Conservation (phyloP, 2,329 filamentous ascomycete genomes). For the Phialemoniopsis sp. region DNA sequence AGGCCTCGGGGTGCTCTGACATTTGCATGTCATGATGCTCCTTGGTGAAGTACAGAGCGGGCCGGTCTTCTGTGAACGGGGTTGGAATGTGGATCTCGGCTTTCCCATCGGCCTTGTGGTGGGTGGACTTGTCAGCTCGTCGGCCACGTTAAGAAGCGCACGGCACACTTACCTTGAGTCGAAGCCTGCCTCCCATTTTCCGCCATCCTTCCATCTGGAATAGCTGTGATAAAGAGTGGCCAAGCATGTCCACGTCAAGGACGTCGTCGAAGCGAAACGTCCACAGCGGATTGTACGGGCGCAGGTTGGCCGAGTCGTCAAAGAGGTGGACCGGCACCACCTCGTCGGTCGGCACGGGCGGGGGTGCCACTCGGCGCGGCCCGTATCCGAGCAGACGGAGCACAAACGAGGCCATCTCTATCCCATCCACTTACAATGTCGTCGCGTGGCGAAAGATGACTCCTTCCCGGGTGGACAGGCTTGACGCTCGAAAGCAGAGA, state of each 20-base stretch:
- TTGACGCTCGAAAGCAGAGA: too few species aligned
- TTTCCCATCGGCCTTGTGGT: slow-evolving; percentile 10
- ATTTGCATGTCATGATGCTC: slow-evolving; percentile 26
- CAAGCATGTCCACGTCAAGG: slow-evolving; percentile 34
- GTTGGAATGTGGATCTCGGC: slow-evolving; percentile 26
- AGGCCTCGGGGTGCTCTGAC: slow-evolving; percentile 33
- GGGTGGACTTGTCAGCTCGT: background rate
- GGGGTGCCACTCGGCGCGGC: too few species aligned
- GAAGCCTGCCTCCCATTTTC: slow-evolving; percentile 38
- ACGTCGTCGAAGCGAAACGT: slow-evolving; percentile 40
- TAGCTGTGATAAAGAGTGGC: slow-evolving; percentile 26
- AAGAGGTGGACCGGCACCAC: background rate
- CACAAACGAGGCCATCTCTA: too few species aligned
- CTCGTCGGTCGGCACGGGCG: background rate
- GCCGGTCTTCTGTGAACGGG: slow-evolving; percentile 22
- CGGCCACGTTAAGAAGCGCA: too few species aligned
- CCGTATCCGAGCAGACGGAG: too few species aligned
- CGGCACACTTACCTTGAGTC: slow-evolving; percentile 23
- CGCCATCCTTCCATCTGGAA: slow-evolving; percentile 39
- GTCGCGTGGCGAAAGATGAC: too few species aligned
- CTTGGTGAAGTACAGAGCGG: slow-evolving; percentile 31
- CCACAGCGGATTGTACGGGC: slow-evolving; percentile 12
- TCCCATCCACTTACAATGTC: too few species aligned
- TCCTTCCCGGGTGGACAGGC: too few species aligned
- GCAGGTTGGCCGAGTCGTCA: background rate